A percentile compares a stretch with the other conserved stretches of the same genome.
Conservation (phyloP, 345 rosid genomes). For the Populus deltoides region DNA sequence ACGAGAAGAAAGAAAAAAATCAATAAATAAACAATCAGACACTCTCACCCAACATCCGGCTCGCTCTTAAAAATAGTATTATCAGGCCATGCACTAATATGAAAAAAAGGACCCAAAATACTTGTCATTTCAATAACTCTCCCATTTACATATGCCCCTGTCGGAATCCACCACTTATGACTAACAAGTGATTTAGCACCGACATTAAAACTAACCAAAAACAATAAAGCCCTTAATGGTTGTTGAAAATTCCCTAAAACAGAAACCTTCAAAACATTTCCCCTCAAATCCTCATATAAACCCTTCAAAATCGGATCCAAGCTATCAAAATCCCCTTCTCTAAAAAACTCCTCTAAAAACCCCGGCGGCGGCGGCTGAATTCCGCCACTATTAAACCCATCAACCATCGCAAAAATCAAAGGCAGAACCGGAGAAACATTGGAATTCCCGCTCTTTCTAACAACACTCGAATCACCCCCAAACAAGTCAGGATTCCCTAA, state of each 20-base stretch:
- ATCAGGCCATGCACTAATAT: conserved; percentile 92
- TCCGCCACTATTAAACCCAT: conserved; percentile 38
- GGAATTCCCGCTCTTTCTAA: conserved; percentile 10
- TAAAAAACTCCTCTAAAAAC: conserved; percentile 75
- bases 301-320: conserved; percentile 74
- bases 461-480: background rate
- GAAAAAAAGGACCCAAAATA: conserved; percentile 92
- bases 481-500: conserved; percentile 75
- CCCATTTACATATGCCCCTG: conserved; percentile 79
- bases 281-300: conserved; percentile 89
- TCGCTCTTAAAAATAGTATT: conserved; percentile 74
- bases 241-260: conserved; percentile 86
- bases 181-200: conserved; percentile 80
- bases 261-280: conserved; percentile 67
- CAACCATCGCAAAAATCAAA: conserved; percentile 59
- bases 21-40: background rate
- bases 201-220: conserved; percentile 61
- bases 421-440: conserved; percentile 62
- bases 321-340: conserved; percentile 75
- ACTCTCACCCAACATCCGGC: conserved; percentile 94
- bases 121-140: conserved; percentile 95
- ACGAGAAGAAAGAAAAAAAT: background rate
- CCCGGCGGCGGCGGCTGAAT: conserved; percentile 52
- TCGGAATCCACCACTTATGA: conserved; percentile 95
- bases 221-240: conserved; percentile 76